Evolutionary conservation across 1,139 yeast genomes (phyloP), one percentile per base, ranked within the genome.

Genomic region (Yarrowia galli): DNA sequence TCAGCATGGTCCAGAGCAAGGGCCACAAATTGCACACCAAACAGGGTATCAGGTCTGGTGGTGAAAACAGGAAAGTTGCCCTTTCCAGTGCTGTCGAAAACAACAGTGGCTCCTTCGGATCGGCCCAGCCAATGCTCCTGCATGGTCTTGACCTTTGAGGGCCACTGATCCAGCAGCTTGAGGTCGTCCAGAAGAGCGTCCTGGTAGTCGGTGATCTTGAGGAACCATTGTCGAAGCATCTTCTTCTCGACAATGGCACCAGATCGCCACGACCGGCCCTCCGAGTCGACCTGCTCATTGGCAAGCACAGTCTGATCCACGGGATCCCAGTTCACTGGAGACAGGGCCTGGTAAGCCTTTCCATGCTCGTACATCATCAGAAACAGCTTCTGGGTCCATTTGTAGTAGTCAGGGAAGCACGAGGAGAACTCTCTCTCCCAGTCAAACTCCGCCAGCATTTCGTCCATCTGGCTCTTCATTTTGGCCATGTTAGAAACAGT

Each of bases 261-360:
- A 2, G 98, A 92, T 77, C 99, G 84, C 99, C 99, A 95, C 0
- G 98, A 92, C 68, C 87, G 82, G 0, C 99, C 99, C 54, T 91
- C 85, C 1, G 89, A 78, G 76, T 95, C 99, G 3, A 95, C 98
- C 76, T 95, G 99, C 77, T 95, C 99, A 76, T 95, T 95, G 0
- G 99, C 99, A 70, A 95, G 80, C 0, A 95, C 99, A 0, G 99
- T 95, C 73, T 88, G 84, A 73, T 95, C 99, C 0, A 95, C 86
- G 0, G 99, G 99, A 77, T 95, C 99, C 99, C 99, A 95, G 75
- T 95, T 95, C 68, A 95, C 96, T 73, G 89, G 91, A 0, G 98
- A 97, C 63, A 88, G 87, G 69, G 89, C 88, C 71, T 93, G 83
- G 75, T 95, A 93, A 0, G 97, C 98, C 68, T 91, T 79, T 0